These are phyloP conservation scores for Ogataea pini DNA, from an alignment of 805 yeast genomes.

Conservation along the genomic window DNA sequence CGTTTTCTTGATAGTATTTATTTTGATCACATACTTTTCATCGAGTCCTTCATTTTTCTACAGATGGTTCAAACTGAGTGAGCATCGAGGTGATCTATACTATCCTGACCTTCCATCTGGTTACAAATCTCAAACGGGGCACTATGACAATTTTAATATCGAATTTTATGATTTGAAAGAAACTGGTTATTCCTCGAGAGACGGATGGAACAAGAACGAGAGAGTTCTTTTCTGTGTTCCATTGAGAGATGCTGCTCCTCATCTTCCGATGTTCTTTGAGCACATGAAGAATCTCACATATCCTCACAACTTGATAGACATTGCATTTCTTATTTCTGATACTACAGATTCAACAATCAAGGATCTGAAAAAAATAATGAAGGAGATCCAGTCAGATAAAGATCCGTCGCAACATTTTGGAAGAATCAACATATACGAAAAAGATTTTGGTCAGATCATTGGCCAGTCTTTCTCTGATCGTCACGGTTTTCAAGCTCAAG, in stretches of 20 bases:
- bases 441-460: constrained; percentile 87
- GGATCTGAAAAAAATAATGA: constrained; percentile 57
- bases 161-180: constrained; percentile 73
- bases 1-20: constrained; percentile 14
- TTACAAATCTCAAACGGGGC: constrained; percentile 25
- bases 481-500: constrained; percentile 93
- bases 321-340: constrained; percentile 83
- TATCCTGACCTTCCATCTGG: constrained; percentile 40
- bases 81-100: constrained; percentile 21
- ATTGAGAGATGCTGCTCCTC: constrained; percentile 87
- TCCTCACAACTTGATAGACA: constrained; percentile 83
- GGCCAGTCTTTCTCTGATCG: constrained; percentile 91
- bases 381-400: constrained; percentile 63
- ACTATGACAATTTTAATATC: constrained; percentile 42
- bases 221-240: constrained; percentile 86
- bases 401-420: constrained; percentile 67
- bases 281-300: constrained; percentile 80
- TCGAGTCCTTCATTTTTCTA: constrained; percentile 6
- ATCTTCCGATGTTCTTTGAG: constrained; percentile 83
- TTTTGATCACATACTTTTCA: constrained; percentile 16
- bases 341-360: constrained; percentile 86
- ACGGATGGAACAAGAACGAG: constrained; percentile 81
- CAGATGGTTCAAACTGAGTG: constrained; percentile 5
- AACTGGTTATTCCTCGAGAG: constrained; percentile 55
- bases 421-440: constrained; percentile 79